Evolutionary conservation across 1,284 basidiomycete genomes (phyloP), one percentile per base, ranked within the genome.

Genomic region (Xanthoconium separans): DNA sequence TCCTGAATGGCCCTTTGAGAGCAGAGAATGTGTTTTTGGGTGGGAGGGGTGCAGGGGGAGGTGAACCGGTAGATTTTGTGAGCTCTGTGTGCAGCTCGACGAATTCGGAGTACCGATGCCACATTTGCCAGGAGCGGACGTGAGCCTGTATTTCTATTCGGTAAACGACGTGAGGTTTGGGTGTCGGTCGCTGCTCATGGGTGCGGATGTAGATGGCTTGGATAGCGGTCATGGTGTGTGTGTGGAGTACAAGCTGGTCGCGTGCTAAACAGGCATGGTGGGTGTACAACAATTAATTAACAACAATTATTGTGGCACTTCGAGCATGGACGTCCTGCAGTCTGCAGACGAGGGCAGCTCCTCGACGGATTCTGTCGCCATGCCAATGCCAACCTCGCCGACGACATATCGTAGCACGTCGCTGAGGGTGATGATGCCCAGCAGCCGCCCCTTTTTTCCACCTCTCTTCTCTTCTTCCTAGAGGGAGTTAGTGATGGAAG

Each of bases 41-140:
- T 22, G 95, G 95, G 24, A 97, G 80, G 13, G 80, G 64, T 13
- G 75, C 79, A 18, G 94, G 94, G 13, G 93, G 91, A 24, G 85
- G 73, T 27, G 84, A 80, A 33, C 85, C 84, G 12, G 82, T 82
- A 10, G 84, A 80, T 63, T 89, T 87, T 22, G 80, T 80, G 60
- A 98, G 83, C 64, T 93, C 89, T 36, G 81, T 81, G 71, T 97
- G 82, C 22, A 98, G 84, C 58, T 92, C 86, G 61, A 83, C 83
- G 74, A 98, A 98, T 70, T 97, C 94, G 41, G 92, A 95, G 75
- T 97, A 98, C 51, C 95, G 89, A 55, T 90, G 80, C 82, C 90
- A 91, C 76, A 97, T 91, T 43, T 89, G 84, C 95, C 95, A 98
- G 68, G 91, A 88, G 58, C 90, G 86, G 22, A 93, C 87, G 56